These are phyloP conservation scores for Russula earlei DNA, from an alignment of 768 basidiomycete species.

Conservation along the genomic window DNA sequence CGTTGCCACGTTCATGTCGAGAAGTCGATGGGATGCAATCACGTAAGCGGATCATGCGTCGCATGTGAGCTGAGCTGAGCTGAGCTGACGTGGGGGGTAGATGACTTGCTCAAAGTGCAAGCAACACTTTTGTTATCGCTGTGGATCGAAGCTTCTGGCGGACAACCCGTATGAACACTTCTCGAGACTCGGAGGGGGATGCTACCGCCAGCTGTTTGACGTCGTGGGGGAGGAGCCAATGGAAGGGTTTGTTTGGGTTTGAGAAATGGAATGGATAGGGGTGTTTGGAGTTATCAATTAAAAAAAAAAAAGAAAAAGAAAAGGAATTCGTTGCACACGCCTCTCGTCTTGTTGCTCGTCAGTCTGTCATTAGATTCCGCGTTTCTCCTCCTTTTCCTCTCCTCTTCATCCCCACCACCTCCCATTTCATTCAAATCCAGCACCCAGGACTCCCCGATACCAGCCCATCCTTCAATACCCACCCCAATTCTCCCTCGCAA, in stretches of 20 bases:
- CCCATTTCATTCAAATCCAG: constrained; percentile 15
- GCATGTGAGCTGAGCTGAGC: not conserved
- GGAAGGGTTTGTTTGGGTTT: constrained; percentile 30
- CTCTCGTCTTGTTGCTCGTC: not conserved
- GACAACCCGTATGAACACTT: constrained; percentile 62
- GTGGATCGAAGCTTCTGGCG: constrained; percentile 44
- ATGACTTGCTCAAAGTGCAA: constrained; percentile 72
- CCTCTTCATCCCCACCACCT: not conserved
- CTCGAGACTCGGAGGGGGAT: constrained; percentile 39
- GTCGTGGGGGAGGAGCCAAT: constrained; percentile 34
- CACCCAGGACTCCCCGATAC: constrained; percentile 18
- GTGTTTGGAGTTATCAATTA: not conserved
- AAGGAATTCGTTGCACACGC: not conserved
- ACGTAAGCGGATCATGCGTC: constrained; percentile 38
- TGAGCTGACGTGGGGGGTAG: constrained; percentile 29
- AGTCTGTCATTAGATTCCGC: constrained; percentile 10
- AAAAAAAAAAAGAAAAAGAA: not conserved
- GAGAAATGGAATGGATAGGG: not conserved
- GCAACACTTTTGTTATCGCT: constrained; percentile 77
- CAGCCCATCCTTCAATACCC: constrained; percentile 19
- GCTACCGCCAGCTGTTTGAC: constrained; percentile 65
- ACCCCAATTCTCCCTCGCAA: constrained; percentile 21
- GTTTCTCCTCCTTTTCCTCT: constrained; percentile 16
- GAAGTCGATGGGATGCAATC: constrained; percentile 78
- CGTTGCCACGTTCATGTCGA: constrained; percentile 66